Evolutionary conservation across 768 basidiomycete species (phyloP), one percentile per base, ranked within the genome.

Genomic region (Chalciporus chontae): DNA sequence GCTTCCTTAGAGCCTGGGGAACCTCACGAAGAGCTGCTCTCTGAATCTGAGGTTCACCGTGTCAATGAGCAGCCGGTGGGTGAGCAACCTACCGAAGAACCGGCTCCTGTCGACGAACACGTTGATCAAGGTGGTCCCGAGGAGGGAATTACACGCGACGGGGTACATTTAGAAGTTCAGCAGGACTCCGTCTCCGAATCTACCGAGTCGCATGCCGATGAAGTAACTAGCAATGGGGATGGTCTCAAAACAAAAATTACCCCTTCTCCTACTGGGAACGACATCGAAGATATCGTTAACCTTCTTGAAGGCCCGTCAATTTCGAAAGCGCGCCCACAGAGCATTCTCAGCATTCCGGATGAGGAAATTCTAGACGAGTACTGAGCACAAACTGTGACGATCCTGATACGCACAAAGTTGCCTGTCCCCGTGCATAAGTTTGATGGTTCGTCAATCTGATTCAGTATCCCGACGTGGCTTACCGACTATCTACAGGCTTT

Each of bases 231-330:
- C 36, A 61, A 59, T 9, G 55, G 55, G 43, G 38, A 57, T 18
- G 21, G 19, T 42, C 10, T 44, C 23, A 47, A 50, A 27, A 40
- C 39, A 11, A 58, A 47, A 26, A 32, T 19, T 13, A 4, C 19
- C 24, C n/a, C 43, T 17, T 26, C 43, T 34, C 21, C 50, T 11
- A 18, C 58, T 13, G 73, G 63, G 14, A 64, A 71, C 47, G 79
- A 84, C 26, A 71, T 84, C 26, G 86, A 81, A 64, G 79, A 80
- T 48, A 80, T 87, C 45, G 80, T 89, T 52, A 80, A 76, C 57
- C 73, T 87, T 56, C 78, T 88, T 11, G 83, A 89, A 67, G 54
- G 61, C 3, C 27, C 45, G 21, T 39, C 57, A 10, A 60, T 73
- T 1, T 58, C 68, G 40, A 78, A 76, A 55, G 60, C 69, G 10